Conservation (phyloP, 2,329 filamentous ascomycete genomes). For the Chalaropsis ovoidea region DNA sequence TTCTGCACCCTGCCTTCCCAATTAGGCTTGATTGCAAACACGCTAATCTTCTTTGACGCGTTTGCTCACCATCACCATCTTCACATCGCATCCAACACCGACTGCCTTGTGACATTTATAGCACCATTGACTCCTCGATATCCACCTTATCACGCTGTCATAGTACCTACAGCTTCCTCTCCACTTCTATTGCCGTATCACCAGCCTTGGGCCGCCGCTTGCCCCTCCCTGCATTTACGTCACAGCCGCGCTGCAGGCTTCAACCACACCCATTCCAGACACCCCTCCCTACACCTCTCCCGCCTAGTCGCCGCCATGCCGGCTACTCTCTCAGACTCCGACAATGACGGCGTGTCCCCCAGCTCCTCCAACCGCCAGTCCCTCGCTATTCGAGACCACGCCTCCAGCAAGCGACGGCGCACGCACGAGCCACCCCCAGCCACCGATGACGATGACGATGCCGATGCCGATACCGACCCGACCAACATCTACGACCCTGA, state of each 20-base stretch:
- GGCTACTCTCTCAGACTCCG: background rate
- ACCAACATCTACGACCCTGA: constrained; percentile 64
- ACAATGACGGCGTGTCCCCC: background rate
- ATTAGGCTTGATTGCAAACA: constrained; percentile 18
- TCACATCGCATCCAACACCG: background rate
- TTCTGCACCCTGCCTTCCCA: background rate
- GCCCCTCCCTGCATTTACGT: background rate
- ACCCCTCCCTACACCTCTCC: background rate
- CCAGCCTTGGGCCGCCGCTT: background rate
- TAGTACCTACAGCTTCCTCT: background rate
- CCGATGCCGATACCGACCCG: constrained; percentile 26
- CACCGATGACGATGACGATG: constrained; percentile 24
- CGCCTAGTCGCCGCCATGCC: background rate
- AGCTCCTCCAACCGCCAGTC: background rate
- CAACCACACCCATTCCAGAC: background rate
- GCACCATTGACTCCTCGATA: background rate
- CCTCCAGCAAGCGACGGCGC: constrained; percentile 27
- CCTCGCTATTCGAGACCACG: constrained; percentile 11
- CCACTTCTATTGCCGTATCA: background rate
- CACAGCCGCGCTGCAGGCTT: background rate
- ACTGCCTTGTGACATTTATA: background rate
- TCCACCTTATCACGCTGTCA: background rate
- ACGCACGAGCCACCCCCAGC: constrained; percentile 28
- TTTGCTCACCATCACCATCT: background rate
- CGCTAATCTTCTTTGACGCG: background rate